Percentiles rank a stretch among this genome's conserved stretches.
Evolutionary conservation across 2,329 filamentous ascomycete species (phyloP).

Genomic region (Neopestalotiopsis sp.): DNA sequence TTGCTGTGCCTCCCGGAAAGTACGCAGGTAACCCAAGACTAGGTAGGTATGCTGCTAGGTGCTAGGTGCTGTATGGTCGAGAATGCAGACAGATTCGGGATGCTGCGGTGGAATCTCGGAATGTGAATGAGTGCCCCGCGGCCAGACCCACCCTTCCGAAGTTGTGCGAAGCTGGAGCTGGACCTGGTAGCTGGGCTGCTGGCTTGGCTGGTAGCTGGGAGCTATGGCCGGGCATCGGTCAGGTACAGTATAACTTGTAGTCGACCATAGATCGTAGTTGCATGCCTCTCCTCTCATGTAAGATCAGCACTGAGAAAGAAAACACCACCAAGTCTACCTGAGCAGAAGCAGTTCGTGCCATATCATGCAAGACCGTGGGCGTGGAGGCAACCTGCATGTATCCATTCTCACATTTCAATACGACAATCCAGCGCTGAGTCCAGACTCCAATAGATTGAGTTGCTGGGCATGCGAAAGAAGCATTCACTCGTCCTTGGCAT

Average conservation of each 20-base stretch:
- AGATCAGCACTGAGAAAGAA: background rate
- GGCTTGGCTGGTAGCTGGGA: background rate
- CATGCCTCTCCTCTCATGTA: background rate
- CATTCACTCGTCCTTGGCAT: background rate
- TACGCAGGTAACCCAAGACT: no score
- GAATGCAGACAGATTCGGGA: conserved; percentile 3
- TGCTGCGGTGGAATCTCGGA: conserved; percentile 12
- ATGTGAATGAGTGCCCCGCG: background rate
- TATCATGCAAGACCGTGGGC: background rate
- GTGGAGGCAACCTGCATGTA: background rate
- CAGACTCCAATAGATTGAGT: no score
- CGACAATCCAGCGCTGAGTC: background rate
- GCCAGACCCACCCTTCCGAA: conserved; percentile 8
- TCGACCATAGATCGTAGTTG: background rate
- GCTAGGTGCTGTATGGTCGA: background rate
- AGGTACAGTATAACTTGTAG: background rate
- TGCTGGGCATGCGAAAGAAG: background rate
- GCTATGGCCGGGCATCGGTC: background rate
- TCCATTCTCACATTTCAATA: background rate
- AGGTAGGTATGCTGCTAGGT: background rate
- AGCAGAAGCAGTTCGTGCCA: background rate
- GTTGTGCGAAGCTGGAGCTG: background rate
- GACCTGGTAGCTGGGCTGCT: background rate
- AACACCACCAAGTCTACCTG: background rate
- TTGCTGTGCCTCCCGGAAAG: background rate